Evolutionary conservation across 352 stramenopile genomes (phyloP).

Genomic region (Phytopythium chamaehyphon): DNA sequence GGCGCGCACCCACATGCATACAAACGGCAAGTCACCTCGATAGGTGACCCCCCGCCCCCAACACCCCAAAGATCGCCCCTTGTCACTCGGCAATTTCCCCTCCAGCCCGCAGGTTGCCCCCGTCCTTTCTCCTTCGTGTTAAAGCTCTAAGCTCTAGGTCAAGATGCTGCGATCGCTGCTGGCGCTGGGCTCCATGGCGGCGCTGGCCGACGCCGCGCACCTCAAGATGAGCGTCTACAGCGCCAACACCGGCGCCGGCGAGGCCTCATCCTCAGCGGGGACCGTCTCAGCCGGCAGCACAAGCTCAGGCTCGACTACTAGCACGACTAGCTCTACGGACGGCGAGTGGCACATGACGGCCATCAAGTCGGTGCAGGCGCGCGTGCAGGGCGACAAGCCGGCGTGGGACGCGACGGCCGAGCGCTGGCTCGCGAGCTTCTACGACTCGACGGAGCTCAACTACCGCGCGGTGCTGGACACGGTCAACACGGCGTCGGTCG

Average conservation of each 20-base stretch:
- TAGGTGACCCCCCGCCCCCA: background rate
- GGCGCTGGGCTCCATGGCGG: background rate
- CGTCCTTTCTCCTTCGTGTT: background rate
- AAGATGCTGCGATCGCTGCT: background rate
- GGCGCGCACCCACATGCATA: no score
- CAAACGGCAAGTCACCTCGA: background rate
- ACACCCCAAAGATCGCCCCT: background rate
- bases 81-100: background rate
- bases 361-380: constrained; percentile 50
- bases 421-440: constrained; percentile 37
- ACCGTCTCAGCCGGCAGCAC: background rate
- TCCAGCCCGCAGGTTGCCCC: background rate
- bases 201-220: constrained; percentile 4
- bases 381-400: constrained; percentile 46
- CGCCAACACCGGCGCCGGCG: background rate
- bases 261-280: background rate
- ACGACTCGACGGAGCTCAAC: constrained; percentile 26
- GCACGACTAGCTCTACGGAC: no score
- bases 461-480: constrained; percentile 43
- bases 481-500: constrained; percentile 57
- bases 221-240: constrained; percentile 8
- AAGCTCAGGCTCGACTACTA: background rate
- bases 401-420: constrained; percentile 28
- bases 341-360: constrained; percentile 39
- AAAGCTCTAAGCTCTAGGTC: background rate